Conservation (phyloP, 257 asterid species). For the Forsythia suspensa region DNA sequence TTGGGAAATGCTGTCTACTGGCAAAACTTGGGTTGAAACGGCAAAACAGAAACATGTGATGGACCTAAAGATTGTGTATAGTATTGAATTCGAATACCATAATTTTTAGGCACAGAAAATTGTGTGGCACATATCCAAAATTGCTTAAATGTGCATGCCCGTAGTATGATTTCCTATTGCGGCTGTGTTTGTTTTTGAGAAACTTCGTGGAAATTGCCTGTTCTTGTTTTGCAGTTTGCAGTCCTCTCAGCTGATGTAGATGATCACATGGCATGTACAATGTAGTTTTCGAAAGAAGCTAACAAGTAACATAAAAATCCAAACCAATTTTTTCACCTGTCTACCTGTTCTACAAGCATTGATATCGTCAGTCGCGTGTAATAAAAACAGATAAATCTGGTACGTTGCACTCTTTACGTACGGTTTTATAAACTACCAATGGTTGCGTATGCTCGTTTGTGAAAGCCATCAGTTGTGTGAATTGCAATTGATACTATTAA, state of each 20-base stretch:
- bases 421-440: neutral
- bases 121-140: neutral
- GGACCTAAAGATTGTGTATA: neutral
- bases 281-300: neutral
- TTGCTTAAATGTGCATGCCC: neutral
- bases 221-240: slow-evolving; percentile 3
- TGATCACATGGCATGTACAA: slow-evolving; percentile 10
- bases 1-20: neutral
- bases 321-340: neutral
- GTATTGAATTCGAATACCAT: neutral
- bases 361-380: neutral
- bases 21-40: neutral
- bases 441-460: neutral
- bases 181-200: slow-evolving; percentile 26
- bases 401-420: neutral
- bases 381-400: neutral
- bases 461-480: neutral
- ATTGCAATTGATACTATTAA: neutral
- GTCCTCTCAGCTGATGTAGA: neutral
- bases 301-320: slow-evolving; percentile 2
- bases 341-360: neutral
- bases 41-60: neutral
- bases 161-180: neutral
- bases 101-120: neutral
- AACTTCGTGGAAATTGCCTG: slow-evolving; percentile 38